phyloP scores from a whole-genome alignment of 2,329 filamentous ascomycete species.

The Epichloe aotearoae region DNA sequence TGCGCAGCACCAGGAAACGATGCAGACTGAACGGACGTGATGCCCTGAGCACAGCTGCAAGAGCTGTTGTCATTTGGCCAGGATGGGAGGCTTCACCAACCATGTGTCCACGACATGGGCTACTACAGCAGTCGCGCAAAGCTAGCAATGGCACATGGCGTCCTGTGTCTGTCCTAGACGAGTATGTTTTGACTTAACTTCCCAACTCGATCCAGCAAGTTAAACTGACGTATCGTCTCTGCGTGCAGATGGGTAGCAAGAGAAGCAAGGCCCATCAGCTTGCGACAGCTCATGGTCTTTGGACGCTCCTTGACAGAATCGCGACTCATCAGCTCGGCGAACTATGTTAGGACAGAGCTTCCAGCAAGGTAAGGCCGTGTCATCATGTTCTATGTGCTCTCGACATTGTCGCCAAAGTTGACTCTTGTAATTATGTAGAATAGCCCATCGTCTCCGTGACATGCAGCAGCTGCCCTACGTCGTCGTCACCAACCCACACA shows the following conservation, averaged over 20 bases:
- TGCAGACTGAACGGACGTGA: slow-evolving; percentile 19
- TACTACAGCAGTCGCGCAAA: slow-evolving; percentile 8
- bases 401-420: not conserved
- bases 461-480: slow-evolving; percentile 95
- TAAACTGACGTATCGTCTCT: slow-evolving; percentile 5
- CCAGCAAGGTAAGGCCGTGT: slow-evolving; percentile 12
- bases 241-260: slow-evolving; percentile 71
- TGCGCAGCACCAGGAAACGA: slow-evolving; percentile 31
- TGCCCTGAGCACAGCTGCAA: slow-evolving; percentile 8
- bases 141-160: slow-evolving; percentile 37
- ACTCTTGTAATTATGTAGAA: slow-evolving; percentile 30
- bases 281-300: slow-evolving; percentile 95
- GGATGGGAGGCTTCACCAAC: not conserved
- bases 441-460: slow-evolving; percentile 88
- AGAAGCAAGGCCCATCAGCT: slow-evolving; percentile 86
- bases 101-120: not conserved
- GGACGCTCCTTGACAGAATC: slow-evolving; percentile 84
- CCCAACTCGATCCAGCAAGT: not conserved
- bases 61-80: not conserved
- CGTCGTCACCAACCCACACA: slow-evolving; percentile 88
- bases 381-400: not conserved
- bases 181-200: slow-evolving; percentile 30
- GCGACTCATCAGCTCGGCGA: slow-evolving; percentile 83
- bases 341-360: slow-evolving; percentile 92
- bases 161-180: slow-evolving; percentile 49